Conservation (phyloP, 306 rosid genomes). For the Purshia tridentata region DNA sequence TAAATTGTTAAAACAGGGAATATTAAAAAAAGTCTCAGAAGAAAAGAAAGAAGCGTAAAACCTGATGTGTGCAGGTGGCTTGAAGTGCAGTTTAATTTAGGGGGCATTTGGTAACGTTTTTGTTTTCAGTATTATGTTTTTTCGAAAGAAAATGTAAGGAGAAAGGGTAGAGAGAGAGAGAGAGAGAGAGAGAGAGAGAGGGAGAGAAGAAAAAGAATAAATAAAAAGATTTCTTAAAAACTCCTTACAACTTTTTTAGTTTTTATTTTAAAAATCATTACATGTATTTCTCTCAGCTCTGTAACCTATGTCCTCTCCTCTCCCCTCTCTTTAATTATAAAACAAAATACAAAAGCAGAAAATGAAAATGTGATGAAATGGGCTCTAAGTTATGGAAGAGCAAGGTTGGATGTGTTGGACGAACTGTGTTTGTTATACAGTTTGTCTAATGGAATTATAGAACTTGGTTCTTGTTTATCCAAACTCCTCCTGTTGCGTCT, state of each 20-base stretch:
- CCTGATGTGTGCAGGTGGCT: neutral
- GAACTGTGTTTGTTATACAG: neutral
- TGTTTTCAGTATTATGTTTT: no score
- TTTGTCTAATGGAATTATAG: no score
- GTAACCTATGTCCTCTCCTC: neutral
- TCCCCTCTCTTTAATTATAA: neutral
- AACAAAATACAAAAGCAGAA: neutral
- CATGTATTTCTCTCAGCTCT: neutral
- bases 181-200: no score
- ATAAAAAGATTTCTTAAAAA: no score
- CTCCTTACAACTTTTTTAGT: no score
- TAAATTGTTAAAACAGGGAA: neutral
- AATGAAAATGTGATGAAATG: neutral
- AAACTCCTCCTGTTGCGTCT: neutral
- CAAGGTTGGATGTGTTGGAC: neutral
- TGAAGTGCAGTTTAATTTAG: neutral
- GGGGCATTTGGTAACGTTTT: neutral
- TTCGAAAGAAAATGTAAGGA: neutral
- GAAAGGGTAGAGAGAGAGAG: neutral
- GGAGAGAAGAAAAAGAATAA: no score
- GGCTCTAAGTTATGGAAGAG: neutral
- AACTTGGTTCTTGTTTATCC: no score
- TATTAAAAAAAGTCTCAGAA: no score
- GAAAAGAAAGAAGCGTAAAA: neutral
- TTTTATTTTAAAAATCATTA: no score